Evolutionary conservation across 495 filamentous ascomycete species (phyloP), one percentile per base, ranked within the genome.

Genomic region (Talaromyces thailandensis): DNA sequence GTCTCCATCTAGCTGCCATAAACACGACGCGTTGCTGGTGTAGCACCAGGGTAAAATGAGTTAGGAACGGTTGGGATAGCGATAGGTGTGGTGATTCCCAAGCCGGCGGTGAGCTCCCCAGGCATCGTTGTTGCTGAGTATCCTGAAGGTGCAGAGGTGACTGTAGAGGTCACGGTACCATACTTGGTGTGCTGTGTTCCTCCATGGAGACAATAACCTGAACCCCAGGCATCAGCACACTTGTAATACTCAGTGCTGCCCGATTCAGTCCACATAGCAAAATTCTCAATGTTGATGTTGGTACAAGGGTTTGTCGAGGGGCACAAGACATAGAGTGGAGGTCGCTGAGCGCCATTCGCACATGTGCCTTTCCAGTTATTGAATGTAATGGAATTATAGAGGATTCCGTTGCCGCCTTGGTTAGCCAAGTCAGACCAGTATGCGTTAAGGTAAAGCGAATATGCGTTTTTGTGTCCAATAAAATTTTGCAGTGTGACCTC

Each of bases 221-320:
- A 45, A 23, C 65, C 65, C 45, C 58, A 66, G 18, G 63, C 58
- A 48, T 58, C 63, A 18, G 40, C 29, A 52, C 66, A 68, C 21
- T 60, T 61, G 61, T 67, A 67, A 43, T 55, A 60, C 52, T 64
- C 56, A 9, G 63, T 50, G 29, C 32, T 67, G 2, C 78, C 78
- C 11, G 68, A 66, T 60, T 81, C 78, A 2, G 82, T 85, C 82
- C 82, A 84, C 63, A 85, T 74, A 18, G 65, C 56, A 62, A 84
- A 77, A 60, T 83, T 73, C 21, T 69, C 64, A 24, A 84, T 66
- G 2, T 68, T 76, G 51, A 84, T 73, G 56, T 74, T 76, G 0
- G 71, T 76, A 32, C 64, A 63, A 50, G 63, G 69, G 4, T 64
- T 71, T n/a, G 68, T 58, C 26, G 82, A 72, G 9, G 74, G 69